Evolutionary conservation across 768 basidiomycete genomes (phyloP).

Genomic region (Podaxis sp.): DNA sequence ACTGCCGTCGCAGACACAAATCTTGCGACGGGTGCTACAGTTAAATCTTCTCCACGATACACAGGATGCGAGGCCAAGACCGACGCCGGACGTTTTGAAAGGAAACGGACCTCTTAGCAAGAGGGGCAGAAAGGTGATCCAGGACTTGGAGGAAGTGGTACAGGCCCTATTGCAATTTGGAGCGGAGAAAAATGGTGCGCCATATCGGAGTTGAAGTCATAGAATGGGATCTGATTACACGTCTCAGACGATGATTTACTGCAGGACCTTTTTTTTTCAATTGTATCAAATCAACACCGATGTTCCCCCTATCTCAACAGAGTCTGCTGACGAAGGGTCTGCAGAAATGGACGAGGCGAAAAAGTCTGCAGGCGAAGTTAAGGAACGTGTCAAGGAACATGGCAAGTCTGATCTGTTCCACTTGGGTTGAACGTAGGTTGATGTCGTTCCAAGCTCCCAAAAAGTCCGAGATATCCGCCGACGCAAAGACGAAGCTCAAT

Average conservation of each 20-base stretch:
- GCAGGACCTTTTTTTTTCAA: constrained; percentile 37
- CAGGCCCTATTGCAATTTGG: constrained; percentile 34
- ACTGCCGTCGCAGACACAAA: constrained; percentile 39
- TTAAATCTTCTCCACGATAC: constrained; percentile 28
- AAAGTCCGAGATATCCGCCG: constrained; percentile 26
- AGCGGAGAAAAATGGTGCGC: constrained; percentile 38
- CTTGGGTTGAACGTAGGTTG: neutral
- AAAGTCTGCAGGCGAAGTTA: constrained; percentile 14
- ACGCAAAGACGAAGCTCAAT: constrained; percentile 26
- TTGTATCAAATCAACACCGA: constrained; percentile 22
- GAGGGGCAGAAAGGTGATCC: constrained; percentile 28
- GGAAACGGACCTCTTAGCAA: constrained; percentile 29
- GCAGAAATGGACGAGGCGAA: constrained; percentile 18
- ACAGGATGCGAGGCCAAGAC: neutral
- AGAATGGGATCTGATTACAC: neutral
- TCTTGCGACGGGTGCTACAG: constrained; percentile 26
- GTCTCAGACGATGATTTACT: constrained; percentile 34
- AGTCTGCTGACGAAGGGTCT: constrained; percentile 19
- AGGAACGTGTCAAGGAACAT: constrained; percentile 9
- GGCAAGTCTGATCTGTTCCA: constrained; percentile 10
- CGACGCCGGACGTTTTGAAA: neutral
- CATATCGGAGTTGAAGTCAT: neutral
- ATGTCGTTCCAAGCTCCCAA: constrained; percentile 21
- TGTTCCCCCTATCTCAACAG: constrained; percentile 20
- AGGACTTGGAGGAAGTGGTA: constrained; percentile 28